Percentiles rank a stretch among this genome's conserved stretches.
phyloP scores from a whole-genome alignment of 2,329 filamentous ascomycete genomes.

The Chrysoporthe puriensis region DNA sequence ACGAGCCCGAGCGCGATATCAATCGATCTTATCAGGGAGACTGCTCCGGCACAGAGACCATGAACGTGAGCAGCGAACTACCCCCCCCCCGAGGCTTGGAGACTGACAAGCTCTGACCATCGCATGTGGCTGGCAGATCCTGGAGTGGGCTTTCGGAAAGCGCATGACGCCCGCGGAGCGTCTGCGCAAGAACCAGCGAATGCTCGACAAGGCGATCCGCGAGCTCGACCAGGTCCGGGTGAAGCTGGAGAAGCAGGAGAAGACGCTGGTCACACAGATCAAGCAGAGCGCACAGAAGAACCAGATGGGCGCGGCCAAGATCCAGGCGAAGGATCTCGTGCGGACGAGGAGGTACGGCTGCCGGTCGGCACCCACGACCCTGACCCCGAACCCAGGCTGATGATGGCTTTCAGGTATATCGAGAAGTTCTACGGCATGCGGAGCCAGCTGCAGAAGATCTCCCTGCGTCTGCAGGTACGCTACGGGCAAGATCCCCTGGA shows the following conservation, averaged over 20 bases:
- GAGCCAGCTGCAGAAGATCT: constrained; percentile 95
- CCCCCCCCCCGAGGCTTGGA: not conserved
- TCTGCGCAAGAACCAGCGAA: constrained; percentile 90
- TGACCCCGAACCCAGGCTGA: not conserved
- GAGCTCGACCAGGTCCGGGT: constrained; percentile 93
- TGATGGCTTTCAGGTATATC: constrained; percentile 67
- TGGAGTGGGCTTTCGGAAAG: constrained; percentile 99
- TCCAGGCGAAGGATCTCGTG: constrained; percentile 96
- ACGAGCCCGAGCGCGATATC: constrained; percentile 17
- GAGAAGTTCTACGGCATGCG: constrained; percentile 99
- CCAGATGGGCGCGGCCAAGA: constrained; percentile 97
- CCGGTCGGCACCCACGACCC: not conserved
- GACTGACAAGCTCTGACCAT: constrained; percentile 29
- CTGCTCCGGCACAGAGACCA: constrained; percentile 37
- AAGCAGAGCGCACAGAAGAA: constrained; percentile 98
- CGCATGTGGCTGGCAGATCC: constrained; percentile 63
- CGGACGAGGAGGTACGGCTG: constrained; percentile 74
- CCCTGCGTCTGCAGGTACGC: constrained; percentile 83
- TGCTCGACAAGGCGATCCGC: constrained; percentile 94
- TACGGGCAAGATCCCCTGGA: constrained; percentile 1
- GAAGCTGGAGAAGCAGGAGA: constrained; percentile 98
- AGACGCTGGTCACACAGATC: constrained; percentile 93
- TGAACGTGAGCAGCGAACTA: constrained; percentile 55
- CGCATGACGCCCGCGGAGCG: constrained; percentile 96
- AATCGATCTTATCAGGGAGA: constrained; percentile 16